A percentile compares a stretch with the other conserved stretches of the same genome.
These are phyloP conservation scores for Areca catechu DNA, from an alignment of 176 grass and related monocot genomes.

Conservation along the genomic window DNA sequence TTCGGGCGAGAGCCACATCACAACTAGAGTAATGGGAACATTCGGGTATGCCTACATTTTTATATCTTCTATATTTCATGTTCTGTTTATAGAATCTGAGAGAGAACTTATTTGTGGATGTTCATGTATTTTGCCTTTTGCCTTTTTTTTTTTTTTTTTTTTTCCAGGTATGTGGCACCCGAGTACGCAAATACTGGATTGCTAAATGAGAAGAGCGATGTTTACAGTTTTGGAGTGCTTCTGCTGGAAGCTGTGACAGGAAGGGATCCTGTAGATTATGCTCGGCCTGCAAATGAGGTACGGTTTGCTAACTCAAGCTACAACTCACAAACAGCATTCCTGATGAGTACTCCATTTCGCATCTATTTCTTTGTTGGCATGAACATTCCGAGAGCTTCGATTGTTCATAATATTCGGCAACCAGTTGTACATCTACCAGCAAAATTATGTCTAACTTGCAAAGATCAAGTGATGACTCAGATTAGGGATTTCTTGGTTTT, in stretches of 20 bases:
- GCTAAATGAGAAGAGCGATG: constrained; percentile 98
- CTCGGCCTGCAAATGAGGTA: constrained; percentile 78
- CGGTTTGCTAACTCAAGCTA: background rate
- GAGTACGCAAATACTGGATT: constrained; percentile 98
- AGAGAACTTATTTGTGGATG: constrained; percentile 1
- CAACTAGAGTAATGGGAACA: constrained; percentile 98
- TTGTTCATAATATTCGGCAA: no score
- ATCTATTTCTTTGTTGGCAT: no score
- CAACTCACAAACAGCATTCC: background rate
- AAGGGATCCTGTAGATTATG: constrained; percentile 88
- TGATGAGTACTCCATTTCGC: no score
- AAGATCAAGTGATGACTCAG: no score
- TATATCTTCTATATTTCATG: background rate
- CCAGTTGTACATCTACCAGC: no score
- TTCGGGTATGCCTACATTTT: constrained; percentile 55
- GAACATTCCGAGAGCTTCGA: no score
- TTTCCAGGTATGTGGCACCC: constrained; percentile 82
- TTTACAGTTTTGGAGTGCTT: constrained; percentile 94
- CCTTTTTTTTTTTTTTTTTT: no score
- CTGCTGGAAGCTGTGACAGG: constrained; percentile 90
- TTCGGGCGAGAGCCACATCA: constrained; percentile 88
- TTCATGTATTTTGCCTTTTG: constrained; percentile 8
- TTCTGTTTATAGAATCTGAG: background rate
- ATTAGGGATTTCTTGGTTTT: no score
- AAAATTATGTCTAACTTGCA: no score